Percentiles rank a stretch among this genome's conserved stretches.
phyloP scores from a whole-genome alignment of 768 basidiomycete genomes.

The Mycena galericulata region DNA sequence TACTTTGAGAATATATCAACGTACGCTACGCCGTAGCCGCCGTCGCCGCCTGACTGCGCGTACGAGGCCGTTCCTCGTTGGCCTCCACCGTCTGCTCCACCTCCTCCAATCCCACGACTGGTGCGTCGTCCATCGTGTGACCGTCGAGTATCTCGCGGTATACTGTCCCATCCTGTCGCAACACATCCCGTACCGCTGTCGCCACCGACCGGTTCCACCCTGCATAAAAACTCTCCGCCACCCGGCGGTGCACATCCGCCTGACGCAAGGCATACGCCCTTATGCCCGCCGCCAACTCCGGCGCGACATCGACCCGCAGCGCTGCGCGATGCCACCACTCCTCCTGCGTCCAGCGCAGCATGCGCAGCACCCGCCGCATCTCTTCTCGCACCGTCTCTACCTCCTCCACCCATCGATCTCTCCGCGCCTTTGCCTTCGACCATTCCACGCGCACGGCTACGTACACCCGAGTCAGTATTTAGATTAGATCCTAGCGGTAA shows the following conservation, averaged over 20 bases:
- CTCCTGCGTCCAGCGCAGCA: not conserved
- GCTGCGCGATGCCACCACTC: not conserved
- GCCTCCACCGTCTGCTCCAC: no score
- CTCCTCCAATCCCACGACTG: no score
- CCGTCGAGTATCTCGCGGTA: not conserved
- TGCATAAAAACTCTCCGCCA: not conserved
- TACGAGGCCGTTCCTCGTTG: no score
- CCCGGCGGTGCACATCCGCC: not conserved
- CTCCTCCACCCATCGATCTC: conserved; percentile 38
- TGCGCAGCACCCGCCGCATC: conserved; percentile 28
- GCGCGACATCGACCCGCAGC: not conserved
- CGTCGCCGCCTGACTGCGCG: no score
- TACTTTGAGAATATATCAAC: no score
- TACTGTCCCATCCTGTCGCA: conserved; percentile 1
- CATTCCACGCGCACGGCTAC: conserved; percentile 36
- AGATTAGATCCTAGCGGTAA: not conserved
- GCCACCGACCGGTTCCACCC: not conserved
- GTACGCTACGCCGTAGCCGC: no score
- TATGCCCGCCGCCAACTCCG: not conserved
- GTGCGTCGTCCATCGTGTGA: not conserved
- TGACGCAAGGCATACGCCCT: not conserved
- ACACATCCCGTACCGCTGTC: not conserved
- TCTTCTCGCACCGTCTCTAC: conserved; percentile 36
- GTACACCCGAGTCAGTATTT: not conserved
- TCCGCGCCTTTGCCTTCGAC: conserved; percentile 35